Percentiles rank a stretch among this genome's conserved stretches.
These are phyloP conservation scores for Neonectria hederae DNA, from an alignment of 2,329 filamentous ascomycete species.

Conservation along the genomic window DNA sequence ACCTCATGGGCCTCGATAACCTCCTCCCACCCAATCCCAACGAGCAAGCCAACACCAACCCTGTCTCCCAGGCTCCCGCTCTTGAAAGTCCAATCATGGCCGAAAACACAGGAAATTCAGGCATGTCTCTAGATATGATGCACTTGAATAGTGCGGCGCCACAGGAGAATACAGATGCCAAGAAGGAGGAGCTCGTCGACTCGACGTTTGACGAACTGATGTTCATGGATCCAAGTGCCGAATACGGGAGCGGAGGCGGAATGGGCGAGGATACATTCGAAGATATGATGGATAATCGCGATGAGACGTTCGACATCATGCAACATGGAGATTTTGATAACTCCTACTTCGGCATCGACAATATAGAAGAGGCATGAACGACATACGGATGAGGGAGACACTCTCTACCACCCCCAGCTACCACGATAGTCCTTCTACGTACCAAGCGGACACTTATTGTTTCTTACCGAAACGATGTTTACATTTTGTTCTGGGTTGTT, in stretches of 20 bases:
- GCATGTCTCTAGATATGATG: neutral
- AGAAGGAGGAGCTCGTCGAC: constrained; percentile 40
- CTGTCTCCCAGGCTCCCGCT: constrained; percentile 24
- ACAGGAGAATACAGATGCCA: constrained; percentile 22
- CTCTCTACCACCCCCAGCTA: neutral
- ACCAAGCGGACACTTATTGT: neutral
- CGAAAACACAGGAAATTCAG: constrained; percentile 17
- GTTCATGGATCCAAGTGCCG: constrained; percentile 54
- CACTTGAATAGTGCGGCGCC: neutral
- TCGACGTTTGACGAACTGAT: constrained; percentile 54
- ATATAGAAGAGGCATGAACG: constrained; percentile 23
- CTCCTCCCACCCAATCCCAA: constrained; percentile 41
- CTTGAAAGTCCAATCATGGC: constrained; percentile 24
- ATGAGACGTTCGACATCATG: constrained; percentile 52
- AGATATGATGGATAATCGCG: constrained; percentile 58
- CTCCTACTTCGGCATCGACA: constrained; percentile 55
- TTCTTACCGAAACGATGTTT: neutral
- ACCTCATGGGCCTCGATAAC: constrained; percentile 44
- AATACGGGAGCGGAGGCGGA: constrained; percentile 45
- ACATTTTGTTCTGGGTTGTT: too few relatives aligned
- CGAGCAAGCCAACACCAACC: constrained; percentile 26
- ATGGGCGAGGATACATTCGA: constrained; percentile 57
- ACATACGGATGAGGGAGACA: neutral
- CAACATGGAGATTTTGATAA: constrained; percentile 59
- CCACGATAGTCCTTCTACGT: neutral